Conservation (phyloP, 1,139 yeast species). For the Blastobotrys serpentis region DNA sequence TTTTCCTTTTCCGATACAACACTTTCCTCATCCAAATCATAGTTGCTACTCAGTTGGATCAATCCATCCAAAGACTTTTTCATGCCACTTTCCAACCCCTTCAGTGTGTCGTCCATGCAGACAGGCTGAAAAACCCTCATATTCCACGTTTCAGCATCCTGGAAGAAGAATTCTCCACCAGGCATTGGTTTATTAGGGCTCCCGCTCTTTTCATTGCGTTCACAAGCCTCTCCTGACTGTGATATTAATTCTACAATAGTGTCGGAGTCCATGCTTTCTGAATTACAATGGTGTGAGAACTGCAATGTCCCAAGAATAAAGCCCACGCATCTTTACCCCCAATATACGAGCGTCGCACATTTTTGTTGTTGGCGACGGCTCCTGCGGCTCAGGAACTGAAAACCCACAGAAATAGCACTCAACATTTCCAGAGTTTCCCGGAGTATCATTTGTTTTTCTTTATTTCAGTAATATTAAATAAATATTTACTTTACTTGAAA, state of each 20-base stretch:
- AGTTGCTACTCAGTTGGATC: conserved; percentile 11
- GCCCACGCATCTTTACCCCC: conserved; percentile 1
- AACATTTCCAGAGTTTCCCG: no score
- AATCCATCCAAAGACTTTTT: conserved; percentile 8
- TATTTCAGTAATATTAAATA: no score
- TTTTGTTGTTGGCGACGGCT: no score
- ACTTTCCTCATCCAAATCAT: conserved; percentile 2
- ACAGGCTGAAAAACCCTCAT: conserved; percentile 9
- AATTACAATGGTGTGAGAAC: background rate
- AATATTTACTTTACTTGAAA: no score
- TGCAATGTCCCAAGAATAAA: background rate
- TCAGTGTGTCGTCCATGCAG: conserved; percentile 1
- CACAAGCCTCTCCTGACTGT: background rate
- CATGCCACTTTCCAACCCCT: conserved; percentile 12
- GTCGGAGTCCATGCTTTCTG: background rate
- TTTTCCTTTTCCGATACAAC: conserved; percentile 10
- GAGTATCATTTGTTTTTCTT: no score
- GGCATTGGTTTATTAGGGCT: background rate
- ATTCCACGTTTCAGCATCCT: conserved; percentile 14
- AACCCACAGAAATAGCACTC: no score
- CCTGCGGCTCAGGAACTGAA: no score
- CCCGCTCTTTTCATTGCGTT: background rate
- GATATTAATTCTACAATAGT: background rate
- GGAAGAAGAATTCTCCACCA: conserved; percentile 13
- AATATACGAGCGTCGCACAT: no score